Percentiles rank a stretch among this genome's conserved stretches.
Evolutionary conservation across 768 basidiomycete genomes (phyloP).

Genomic region (Phallus indusiatus): DNA sequence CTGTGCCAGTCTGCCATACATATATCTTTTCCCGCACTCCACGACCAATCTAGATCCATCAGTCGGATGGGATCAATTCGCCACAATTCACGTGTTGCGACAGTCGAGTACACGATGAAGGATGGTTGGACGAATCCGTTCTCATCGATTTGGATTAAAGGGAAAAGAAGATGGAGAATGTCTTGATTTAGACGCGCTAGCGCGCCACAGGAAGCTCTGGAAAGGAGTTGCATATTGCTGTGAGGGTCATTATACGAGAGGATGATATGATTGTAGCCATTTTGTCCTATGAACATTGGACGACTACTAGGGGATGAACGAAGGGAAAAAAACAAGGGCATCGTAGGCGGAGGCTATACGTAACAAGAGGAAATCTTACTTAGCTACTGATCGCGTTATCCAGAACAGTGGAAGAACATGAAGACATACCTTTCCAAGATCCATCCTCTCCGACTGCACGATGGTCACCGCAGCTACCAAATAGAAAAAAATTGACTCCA

Average conservation of each 20-base stretch:
- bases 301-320: too few species aligned
- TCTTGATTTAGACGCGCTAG: not conserved
- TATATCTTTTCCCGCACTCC: not conserved
- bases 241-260: not conserved
- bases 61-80: not conserved
- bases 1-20: not conserved
- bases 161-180: too few species aligned
- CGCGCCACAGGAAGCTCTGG: not conserved
- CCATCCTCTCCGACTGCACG: not conserved
- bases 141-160: too few species aligned
- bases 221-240: not conserved
- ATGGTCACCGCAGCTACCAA: not conserved
- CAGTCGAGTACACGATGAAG: not conserved
- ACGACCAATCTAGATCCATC: not conserved
- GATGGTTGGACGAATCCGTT: not conserved
- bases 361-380: not conserved
- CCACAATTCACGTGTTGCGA: not conserved
- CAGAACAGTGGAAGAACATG: not conserved
- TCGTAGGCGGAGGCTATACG: not conserved
- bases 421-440: not conserved
- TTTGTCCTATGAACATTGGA: too few species aligned
- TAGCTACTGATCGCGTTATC: not conserved
- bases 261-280: not conserved
- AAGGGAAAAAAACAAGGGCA: not conserved
- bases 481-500: not conserved